These are phyloP conservation scores for Loxodes magnus DNA, from an alignment of 73 alveolate genomes.

Conservation along the genomic window DNA sequence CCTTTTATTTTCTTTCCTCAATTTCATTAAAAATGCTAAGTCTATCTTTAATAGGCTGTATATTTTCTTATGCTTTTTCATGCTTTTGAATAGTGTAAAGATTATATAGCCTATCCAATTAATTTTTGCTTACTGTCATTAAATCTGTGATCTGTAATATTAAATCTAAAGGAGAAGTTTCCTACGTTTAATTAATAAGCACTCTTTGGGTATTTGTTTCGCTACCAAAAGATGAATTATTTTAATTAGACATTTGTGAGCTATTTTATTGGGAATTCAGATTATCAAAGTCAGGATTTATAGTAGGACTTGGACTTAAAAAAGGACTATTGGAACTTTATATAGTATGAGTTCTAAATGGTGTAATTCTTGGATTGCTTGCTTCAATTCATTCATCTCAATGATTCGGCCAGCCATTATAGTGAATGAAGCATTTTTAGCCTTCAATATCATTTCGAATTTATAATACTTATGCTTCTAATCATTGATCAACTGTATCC, in stretches of 20 bases:
- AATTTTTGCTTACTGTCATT: not conserved
- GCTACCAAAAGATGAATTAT: too few species aligned
- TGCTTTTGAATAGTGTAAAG: not conserved
- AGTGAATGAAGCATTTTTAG: constrained; percentile 53
- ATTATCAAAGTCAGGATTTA: constrained; percentile 76
- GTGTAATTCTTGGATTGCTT: constrained; percentile 62
- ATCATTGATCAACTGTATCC: constrained; percentile 89
- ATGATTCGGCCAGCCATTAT: constrained; percentile 88
- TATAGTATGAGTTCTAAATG: constrained; percentile 65
- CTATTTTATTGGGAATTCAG: too few species aligned
- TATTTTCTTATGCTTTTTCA: constrained; percentile 10
- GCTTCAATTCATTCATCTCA: constrained; percentile 91
- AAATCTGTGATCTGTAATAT: not conserved
- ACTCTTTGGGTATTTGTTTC: too few species aligned
- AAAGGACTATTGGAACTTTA: constrained; percentile 57
- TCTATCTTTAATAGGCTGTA: not conserved
- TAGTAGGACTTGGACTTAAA: constrained; percentile 67
- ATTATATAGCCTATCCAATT: not conserved
- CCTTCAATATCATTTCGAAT: constrained; percentile 45
- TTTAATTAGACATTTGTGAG: too few species aligned
- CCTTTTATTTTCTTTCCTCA: not conserved
- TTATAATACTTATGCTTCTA: constrained; percentile 78
- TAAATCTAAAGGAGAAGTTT: too few species aligned
- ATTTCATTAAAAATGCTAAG: not conserved
- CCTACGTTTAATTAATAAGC: too few species aligned